Percentiles rank a stretch among this genome's conserved stretches.
Conservation (phyloP, 169 alveolate species). For the Amoebophrya sp. region DNA sequence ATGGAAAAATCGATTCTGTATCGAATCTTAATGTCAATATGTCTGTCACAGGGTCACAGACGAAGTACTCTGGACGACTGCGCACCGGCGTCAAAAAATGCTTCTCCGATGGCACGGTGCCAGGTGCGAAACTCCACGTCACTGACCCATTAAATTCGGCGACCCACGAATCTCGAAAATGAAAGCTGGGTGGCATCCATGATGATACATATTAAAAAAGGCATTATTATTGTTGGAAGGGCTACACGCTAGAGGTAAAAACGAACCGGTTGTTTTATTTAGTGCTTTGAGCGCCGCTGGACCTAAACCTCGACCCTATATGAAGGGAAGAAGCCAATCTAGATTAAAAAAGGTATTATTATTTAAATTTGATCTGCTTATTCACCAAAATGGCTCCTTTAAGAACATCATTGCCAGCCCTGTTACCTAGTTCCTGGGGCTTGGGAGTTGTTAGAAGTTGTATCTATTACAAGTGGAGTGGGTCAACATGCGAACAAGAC, state of each 20-base stretch:
- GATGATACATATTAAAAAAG: too few species aligned
- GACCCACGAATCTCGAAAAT: background rate
- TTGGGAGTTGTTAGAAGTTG: background rate
- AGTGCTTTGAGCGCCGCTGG: too few species aligned
- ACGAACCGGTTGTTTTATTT: too few species aligned
- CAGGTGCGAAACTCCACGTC: slow-evolving; percentile 41
- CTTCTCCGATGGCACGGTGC: slow-evolving; percentile 36
- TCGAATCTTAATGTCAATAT: too few species aligned
- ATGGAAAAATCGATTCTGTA: too few species aligned
- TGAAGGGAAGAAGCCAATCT: too few species aligned
- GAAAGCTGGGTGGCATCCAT: background rate
- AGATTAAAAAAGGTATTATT: slow-evolving; percentile 30
- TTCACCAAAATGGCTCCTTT: background rate
- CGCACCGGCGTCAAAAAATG: slow-evolving; percentile 35
- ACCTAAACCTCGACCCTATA: too few species aligned
- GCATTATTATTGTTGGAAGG: slow-evolving; percentile 2
- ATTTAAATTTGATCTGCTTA: background rate
- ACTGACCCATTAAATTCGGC: slow-evolving; percentile 21
- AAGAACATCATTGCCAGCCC: background rate
- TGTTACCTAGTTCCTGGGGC: background rate
- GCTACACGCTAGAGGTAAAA: too few species aligned
- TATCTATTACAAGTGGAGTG: background rate
- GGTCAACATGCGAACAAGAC: too few species aligned
- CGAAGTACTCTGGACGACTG: background rate
- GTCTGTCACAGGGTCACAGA: too few species aligned